A percentile compares a stretch with the other conserved stretches of the same genome.
phyloP scores from a whole-genome alignment of 202 grass and related monocot genomes.

The Saccharum hybrid region DNA sequence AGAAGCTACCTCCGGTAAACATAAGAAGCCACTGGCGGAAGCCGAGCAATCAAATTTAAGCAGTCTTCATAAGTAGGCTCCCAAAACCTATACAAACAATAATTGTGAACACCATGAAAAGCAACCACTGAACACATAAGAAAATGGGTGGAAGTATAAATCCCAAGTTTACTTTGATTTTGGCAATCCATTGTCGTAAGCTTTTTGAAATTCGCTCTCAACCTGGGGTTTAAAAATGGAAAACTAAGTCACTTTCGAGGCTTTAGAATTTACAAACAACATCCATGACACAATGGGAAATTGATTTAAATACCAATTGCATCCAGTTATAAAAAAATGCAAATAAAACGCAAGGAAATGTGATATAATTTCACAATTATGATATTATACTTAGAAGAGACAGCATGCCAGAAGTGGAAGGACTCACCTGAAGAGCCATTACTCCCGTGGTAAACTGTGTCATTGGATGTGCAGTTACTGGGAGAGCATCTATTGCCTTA shows the following conservation, averaged over 20 bases:
- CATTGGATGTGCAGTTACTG: slow-evolving; percentile 91
- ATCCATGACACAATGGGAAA: not conserved
- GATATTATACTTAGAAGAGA: not conserved
- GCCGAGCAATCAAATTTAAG: slow-evolving; percentile 91
- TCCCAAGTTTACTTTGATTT: slow-evolving; percentile 77
- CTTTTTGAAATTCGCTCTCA: slow-evolving; percentile 98
- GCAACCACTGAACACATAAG: slow-evolving; percentile 24
- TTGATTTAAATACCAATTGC: not conserved
- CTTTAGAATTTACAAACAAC: not conserved
- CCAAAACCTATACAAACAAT: slow-evolving; percentile 74
- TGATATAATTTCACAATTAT: slow-evolving; percentile 13
- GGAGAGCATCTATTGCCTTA: slow-evolving; percentile 84
- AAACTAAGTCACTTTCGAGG: slow-evolving; percentile 3
- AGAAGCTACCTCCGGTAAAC: slow-evolving; percentile 82
- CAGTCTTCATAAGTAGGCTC: slow-evolving; percentile 98
- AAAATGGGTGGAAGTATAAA: slow-evolving; percentile 32
- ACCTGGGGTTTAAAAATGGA: slow-evolving; percentile 60
- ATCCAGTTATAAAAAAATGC: not conserved
- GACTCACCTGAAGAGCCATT: slow-evolving; percentile 90
- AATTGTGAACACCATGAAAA: slow-evolving; percentile 33
- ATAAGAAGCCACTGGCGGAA: slow-evolving; percentile 86
- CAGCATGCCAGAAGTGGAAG: not conserved
- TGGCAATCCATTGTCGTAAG: slow-evolving; percentile 84
- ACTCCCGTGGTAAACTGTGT: slow-evolving; percentile 94
- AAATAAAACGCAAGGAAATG: slow-evolving; percentile 2